Evolutionary conservation across 805 yeast genomes (phyloP).

Genomic region (Kodamaea kakaduensis): DNA sequence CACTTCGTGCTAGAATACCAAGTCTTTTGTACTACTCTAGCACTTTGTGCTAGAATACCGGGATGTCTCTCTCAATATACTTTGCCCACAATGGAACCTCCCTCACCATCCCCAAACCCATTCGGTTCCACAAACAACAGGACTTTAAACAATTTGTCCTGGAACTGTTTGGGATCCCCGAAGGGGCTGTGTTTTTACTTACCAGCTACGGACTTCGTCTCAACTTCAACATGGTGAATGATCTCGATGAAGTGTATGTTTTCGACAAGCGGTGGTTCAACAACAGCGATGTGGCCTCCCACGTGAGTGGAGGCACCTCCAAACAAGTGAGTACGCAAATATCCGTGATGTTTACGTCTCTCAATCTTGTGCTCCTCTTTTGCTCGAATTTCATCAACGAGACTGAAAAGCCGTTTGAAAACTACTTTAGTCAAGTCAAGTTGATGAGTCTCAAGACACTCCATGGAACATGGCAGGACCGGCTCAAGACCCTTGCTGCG

Average conservation of each 20-base stretch:
- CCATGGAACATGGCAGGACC: constrained; percentile 32
- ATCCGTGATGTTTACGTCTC: constrained; percentile 40
- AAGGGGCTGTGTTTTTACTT: constrained; percentile 45
- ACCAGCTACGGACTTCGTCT: constrained; percentile 65
- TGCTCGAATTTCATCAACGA: constrained; percentile 46
- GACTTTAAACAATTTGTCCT: constrained; percentile 29
- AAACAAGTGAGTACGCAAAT: constrained; percentile 13
- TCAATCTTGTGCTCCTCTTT: constrained; percentile 47
- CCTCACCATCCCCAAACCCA: constrained; percentile 36
- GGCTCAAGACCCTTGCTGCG: constrained; percentile 31
- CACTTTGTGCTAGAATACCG: too few species aligned
- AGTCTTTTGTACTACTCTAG: too few species aligned
- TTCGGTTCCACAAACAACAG: constrained; percentile 33
- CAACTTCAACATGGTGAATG: constrained; percentile 49
- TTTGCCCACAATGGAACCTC: constrained; percentile 38
- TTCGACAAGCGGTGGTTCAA: constrained; percentile 51
- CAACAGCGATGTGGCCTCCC: too few species aligned
- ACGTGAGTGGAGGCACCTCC: background rate
- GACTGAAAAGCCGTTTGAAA: constrained; percentile 44
- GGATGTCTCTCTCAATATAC: constrained; percentile 23
- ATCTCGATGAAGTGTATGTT: constrained; percentile 52
- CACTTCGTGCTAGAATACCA: too few species aligned
- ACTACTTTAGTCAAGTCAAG: constrained; percentile 31
- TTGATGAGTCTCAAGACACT: constrained; percentile 41
- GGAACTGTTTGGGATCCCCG: constrained; percentile 25